Evolutionary conservation across 2,329 filamentous ascomycete species (phyloP).

Genomic region (Onygenales sp.): DNA sequence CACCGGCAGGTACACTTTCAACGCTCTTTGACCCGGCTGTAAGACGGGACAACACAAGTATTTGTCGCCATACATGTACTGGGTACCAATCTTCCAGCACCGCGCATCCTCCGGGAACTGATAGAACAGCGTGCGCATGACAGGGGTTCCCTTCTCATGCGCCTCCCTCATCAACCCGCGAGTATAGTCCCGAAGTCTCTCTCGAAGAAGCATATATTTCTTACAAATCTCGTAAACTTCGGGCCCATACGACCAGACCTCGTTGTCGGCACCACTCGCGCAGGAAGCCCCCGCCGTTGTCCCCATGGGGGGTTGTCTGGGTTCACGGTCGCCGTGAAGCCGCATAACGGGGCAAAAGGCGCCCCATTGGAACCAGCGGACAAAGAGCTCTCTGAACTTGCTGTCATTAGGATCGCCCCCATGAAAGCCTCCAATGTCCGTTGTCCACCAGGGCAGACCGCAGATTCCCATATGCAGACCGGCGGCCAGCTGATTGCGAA

Average conservation of each 20-base stretch:
- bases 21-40: constrained; percentile 35
- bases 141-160: constrained; percentile 49
- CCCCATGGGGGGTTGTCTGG: constrained; percentile 39
- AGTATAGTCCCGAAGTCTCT: constrained; percentile 50
- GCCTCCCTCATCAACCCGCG: constrained; percentile 50
- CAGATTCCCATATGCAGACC: constrained; percentile 58
- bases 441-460: constrained; percentile 60
- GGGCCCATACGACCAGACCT: constrained; percentile 58
- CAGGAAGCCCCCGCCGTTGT: constrained; percentile 28
- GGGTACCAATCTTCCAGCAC: constrained; percentile 49
- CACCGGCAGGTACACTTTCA: constrained; percentile 45
- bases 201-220: constrained; percentile 50
- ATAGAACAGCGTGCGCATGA: constrained; percentile 56
- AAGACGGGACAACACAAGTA: constrained; percentile 53
- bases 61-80: constrained; percentile 55
- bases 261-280: constrained; percentile 46
- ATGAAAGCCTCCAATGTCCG: constrained; percentile 62
- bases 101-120: constrained; percentile 49
- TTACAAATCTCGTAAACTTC: constrained; percentile 52
- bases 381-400: constrained; percentile 53
- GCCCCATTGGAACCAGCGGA: constrained; percentile 62
- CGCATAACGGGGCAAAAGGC: constrained; percentile 59
- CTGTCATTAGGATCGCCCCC: constrained; percentile 50
- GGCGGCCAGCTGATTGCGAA: constrained; percentile 52
- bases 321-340: constrained; percentile 57